These are phyloP conservation scores for Vicia sativa DNA, from an alignment of 306 rosid species.

Conservation along the genomic window DNA sequence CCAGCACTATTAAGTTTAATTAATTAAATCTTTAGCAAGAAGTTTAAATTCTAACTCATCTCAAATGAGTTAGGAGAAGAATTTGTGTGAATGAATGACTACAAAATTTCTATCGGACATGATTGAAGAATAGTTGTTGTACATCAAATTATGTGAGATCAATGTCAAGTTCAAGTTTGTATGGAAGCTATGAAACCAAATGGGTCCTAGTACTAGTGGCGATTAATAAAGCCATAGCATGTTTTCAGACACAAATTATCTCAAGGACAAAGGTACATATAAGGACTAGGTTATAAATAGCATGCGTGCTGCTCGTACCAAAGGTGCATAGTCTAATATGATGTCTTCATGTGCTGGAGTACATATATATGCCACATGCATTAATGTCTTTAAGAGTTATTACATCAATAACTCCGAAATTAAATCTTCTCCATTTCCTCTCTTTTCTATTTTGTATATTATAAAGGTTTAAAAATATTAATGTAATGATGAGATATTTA, in stretches of 20 bases:
- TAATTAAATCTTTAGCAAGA: neutral
- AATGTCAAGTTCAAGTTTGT: constrained; percentile 27
- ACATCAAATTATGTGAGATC: constrained; percentile 1
- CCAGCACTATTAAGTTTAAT: too few species aligned
- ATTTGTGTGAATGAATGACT: neutral
- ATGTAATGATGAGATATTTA: too few species aligned
- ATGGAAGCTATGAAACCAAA: constrained; percentile 32
- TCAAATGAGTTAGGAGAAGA: neutral
- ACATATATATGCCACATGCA: constrained; percentile 15
- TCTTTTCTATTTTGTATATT: too few species aligned
- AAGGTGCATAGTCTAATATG: constrained; percentile 3
- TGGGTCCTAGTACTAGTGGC: constrained; percentile 32
- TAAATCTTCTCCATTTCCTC: too few species aligned
- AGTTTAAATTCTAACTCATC: neutral
- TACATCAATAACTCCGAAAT: neutral
- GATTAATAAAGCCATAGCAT: constrained; percentile 24
- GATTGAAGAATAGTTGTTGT: constrained; percentile 11
- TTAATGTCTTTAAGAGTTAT: neutral
- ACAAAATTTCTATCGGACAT: constrained; percentile 3
- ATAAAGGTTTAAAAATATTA: too few species aligned
- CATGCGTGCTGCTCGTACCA: neutral
- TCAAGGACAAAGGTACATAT: neutral
- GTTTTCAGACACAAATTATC: constrained; percentile 23
- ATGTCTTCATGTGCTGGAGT: constrained; percentile 27
- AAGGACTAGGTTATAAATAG: constrained; percentile 8